Evolutionary conservation across 108 stramenopile species (phyloP), one percentile per base, ranked within the genome.

Genomic region (Bacterosira constricta): DNA sequence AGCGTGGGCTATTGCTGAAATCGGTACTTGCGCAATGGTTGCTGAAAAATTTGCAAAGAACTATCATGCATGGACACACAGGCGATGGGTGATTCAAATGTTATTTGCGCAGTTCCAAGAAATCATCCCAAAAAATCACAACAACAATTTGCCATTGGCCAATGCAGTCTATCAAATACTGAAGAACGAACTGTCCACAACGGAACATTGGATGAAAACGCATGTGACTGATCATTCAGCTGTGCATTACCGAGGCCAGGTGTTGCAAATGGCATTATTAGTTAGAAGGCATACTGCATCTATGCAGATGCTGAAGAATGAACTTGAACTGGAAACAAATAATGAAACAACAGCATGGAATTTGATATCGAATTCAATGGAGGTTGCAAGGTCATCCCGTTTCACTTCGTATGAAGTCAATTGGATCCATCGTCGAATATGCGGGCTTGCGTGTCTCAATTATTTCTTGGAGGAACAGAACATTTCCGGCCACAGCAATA

Each of bases 11-110:
- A 37, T 50, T 15, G 37, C 61, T 29, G 83, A 81, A 54, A 73
- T 77, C 32, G 9, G 3, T 17, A 44, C 71, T 34, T 81, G 79
- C 57, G 20, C 54, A 7, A 32, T 36, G 15, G 64, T 85, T 13
- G 80, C 84, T 2, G 81, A 85, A 41, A 29, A 58, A 53, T 85
- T 58, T 55, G 81, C 84, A 25, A 85, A 85, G 39, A 85, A 85
- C 59, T 85, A 85, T 53, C 82, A 81, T 66, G 81, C 84, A 8
- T 85, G 84, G 84, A 81, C 84, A 0, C 81, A 85, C 67, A 63
- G 84, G 6, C 25, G 59, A 7, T 78, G 47, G 31, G 31, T 76
- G 4, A n/a, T 79, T n/a, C 32, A 50, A 29, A 18, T 27, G 1
- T 35, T 70, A 11, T 52, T 44, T 35, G n/a, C 10, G 17, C 4